Conservation (phyloP, 306 rosid genomes). For the Acmispon strigosus region DNA sequence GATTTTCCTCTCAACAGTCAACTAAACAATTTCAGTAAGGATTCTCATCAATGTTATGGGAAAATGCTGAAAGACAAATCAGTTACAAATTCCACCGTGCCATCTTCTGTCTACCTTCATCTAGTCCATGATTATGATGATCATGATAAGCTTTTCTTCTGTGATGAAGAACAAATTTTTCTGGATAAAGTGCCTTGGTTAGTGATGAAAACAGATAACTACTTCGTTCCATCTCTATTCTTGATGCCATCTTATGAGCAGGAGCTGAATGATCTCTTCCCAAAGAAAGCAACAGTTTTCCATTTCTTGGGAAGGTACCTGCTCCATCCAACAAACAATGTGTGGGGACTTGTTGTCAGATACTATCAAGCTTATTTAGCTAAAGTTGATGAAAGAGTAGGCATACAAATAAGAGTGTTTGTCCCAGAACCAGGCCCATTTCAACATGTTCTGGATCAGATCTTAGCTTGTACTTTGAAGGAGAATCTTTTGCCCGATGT, state of each 20-base stretch:
- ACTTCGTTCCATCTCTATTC: slow-evolving; percentile 60
- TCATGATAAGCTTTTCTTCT: slow-evolving; percentile 75
- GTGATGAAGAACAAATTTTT: slow-evolving; percentile 54
- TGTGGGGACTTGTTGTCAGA: slow-evolving; percentile 67
- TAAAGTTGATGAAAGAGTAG: slow-evolving; percentile 58
- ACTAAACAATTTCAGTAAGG: slow-evolving; percentile 36
- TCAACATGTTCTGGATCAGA: slow-evolving; percentile 64
- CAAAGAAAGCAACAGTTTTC: slow-evolving; percentile 60
- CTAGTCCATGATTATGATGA: slow-evolving; percentile 58
- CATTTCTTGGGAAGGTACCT: slow-evolving; percentile 70
- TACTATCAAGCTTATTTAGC: slow-evolving; percentile 62
- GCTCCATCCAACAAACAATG: slow-evolving; percentile 59
- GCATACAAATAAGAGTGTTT: slow-evolving; percentile 67
- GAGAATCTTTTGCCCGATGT: slow-evolving; percentile 52
- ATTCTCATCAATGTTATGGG: slow-evolving; percentile 48
- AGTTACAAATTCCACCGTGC: slow-evolving; percentile 4
- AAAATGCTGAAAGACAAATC: slow-evolving; percentile 46
- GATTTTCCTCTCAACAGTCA: slow-evolving; percentile 46
- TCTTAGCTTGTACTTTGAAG: slow-evolving; percentile 48
- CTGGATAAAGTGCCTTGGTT: slow-evolving; percentile 55
- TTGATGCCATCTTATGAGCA: slow-evolving; percentile 63
- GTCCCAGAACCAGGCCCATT: slow-evolving; percentile 58
- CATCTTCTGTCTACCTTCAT: slow-evolving; percentile 57
- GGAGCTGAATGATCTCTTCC: slow-evolving; percentile 56
- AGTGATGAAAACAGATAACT: slow-evolving; percentile 62